These are phyloP conservation scores for Begonia fuchsioides DNA, from an alignment of 306 rosid species.

Conservation along the genomic window DNA sequence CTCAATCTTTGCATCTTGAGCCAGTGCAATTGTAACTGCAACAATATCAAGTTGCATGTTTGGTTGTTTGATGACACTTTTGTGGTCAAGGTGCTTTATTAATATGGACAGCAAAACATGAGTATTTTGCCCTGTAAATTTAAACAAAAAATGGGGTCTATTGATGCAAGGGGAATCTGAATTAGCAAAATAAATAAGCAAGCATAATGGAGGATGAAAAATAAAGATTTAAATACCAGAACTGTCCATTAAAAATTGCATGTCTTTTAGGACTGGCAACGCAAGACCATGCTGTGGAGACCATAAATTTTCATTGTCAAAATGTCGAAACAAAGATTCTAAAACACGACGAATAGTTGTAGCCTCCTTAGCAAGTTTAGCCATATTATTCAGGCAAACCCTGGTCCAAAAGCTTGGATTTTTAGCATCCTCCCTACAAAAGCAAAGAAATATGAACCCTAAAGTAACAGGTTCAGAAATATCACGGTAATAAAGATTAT, in stretches of 20 bases:
- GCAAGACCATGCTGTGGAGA: slow-evolving; percentile 61
- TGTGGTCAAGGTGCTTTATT: slow-evolving; percentile 88
- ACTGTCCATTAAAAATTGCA: slow-evolving; percentile 62
- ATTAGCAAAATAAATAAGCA: slow-evolving; percentile 31
- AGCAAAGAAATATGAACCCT: slow-evolving; percentile 18
- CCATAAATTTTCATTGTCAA: slow-evolving; percentile 63
- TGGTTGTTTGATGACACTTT: slow-evolving; percentile 61
- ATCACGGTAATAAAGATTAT: slow-evolving; percentile 3
- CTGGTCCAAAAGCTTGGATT: slow-evolving; percentile 83
- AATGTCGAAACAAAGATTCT: slow-evolving; percentile 80
- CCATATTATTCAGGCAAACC: slow-evolving; percentile 82
- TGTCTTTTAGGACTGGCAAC: slow-evolving; percentile 55
- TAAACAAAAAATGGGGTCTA: slow-evolving; percentile 22
- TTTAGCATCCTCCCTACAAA: slow-evolving; percentile 60
- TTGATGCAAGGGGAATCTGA: slow-evolving; percentile 41
- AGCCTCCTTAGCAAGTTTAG: slow-evolving; percentile 85
- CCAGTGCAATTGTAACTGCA: slow-evolving; percentile 60
- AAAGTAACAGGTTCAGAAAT: slow-evolving; percentile 9
- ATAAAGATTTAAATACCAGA: slow-evolving; percentile 34
- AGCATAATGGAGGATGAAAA: slow-evolving; percentile 3
- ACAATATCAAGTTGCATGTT: slow-evolving; percentile 73
- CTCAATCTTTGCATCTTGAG: slow-evolving; percentile 52
- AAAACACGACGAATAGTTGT: slow-evolving; percentile 77
- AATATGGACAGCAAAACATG: slow-evolving; percentile 70
- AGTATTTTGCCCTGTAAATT: slow-evolving; percentile 54